These are phyloP conservation scores for Phytopythium chamaehyphon DNA, from an alignment of 352 stramenopile species.

Conservation along the genomic window DNA sequence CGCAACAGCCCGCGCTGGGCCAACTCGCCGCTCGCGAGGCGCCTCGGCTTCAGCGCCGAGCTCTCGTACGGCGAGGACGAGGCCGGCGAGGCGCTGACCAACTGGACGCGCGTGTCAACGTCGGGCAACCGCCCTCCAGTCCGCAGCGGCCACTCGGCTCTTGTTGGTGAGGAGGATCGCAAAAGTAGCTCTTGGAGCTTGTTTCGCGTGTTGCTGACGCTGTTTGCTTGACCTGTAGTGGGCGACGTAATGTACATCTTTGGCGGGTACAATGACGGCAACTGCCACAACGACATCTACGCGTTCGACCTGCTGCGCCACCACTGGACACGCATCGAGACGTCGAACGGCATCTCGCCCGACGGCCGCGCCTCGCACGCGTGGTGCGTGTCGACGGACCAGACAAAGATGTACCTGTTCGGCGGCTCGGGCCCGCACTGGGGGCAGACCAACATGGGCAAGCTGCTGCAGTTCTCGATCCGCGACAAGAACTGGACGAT, in stretches of 20 bases:
- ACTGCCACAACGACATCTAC: constrained; percentile 85
- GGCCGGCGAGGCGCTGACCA: constrained; percentile 53
- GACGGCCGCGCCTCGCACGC: constrained; percentile 72
- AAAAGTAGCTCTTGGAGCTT: neutral
- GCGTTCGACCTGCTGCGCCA: constrained; percentile 77
- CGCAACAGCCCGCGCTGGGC: constrained; percentile 75
- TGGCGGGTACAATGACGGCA: constrained; percentile 82
- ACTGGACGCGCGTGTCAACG: constrained; percentile 74
- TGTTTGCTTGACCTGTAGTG: constrained; percentile 25
- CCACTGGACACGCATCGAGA: constrained; percentile 76
- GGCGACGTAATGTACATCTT: constrained; percentile 81
- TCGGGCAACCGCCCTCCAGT: constrained; percentile 66
- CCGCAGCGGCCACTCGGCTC: constrained; percentile 73
- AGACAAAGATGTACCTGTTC: constrained; percentile 77
- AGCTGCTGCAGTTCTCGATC: constrained; percentile 78
- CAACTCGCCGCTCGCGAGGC: constrained; percentile 66
- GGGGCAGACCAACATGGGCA: constrained; percentile 86
- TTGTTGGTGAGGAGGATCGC: constrained; percentile 39
- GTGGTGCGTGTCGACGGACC: constrained; percentile 68
- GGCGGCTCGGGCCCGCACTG: constrained; percentile 74
- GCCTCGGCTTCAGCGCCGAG: constrained; percentile 65
- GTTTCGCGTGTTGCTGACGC: neutral
- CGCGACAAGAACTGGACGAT: constrained; percentile 79
- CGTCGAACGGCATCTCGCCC: constrained; percentile 62
- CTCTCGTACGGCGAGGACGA: constrained; percentile 59